Evolutionary conservation across 805 yeast species (phyloP).

Genomic region (Pichia nakasei): DNA sequence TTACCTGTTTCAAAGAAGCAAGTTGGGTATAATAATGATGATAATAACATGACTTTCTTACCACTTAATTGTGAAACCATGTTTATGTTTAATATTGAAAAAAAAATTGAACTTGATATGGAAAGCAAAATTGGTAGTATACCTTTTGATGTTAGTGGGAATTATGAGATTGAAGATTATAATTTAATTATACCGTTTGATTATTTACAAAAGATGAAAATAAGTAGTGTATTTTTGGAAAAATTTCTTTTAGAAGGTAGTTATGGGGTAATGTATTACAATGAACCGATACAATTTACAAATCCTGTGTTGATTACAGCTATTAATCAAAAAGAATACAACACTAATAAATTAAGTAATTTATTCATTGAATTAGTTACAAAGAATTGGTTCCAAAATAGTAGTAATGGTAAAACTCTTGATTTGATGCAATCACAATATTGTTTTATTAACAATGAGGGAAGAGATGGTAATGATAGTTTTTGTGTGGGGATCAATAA

Average conservation of each 20-base stretch:
- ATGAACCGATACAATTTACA: constrained; percentile 15
- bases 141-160: constrained; percentile 33
- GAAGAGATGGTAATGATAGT: constrained; percentile 16
- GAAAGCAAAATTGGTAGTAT: constrained; percentile 22
- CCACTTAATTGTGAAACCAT: constrained; percentile 29
- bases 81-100: constrained; percentile 32
- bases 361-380: constrained; percentile 36
- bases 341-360: constrained; percentile 11
- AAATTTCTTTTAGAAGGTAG: constrained; percentile 7
- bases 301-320: constrained; percentile 33
- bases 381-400: constrained; percentile 29
- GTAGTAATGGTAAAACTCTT: constrained; percentile 18
- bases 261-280: constrained; percentile 19
- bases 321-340: constrained; percentile 22
- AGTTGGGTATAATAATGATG: not conserved
- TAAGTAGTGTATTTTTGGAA: not conserved
- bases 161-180: constrained; percentile 29
- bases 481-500: constrained; percentile 33
- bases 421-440: constrained; percentile 33
- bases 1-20: too few relatives aligned
- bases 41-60: constrained; percentile 13
- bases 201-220: constrained; percentile 12
- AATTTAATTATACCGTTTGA: constrained; percentile 31
- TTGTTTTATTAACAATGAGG: constrained; percentile 30
- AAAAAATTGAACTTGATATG: constrained; percentile 11